Conservation (phyloP, 1,284 basidiomycete genomes). For the Phylloporus gajari region DNA sequence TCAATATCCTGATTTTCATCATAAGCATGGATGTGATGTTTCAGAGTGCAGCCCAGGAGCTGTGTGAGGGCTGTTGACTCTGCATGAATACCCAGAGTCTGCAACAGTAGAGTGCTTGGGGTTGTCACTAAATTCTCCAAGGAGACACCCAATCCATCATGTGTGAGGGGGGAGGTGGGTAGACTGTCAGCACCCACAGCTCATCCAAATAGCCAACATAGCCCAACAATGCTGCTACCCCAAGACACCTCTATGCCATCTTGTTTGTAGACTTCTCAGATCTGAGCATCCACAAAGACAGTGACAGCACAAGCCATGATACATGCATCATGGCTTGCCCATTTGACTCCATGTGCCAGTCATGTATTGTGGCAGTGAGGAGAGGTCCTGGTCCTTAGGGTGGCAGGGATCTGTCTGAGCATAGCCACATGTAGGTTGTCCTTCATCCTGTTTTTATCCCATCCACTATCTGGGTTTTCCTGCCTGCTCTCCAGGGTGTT, state of each 20-base stretch:
- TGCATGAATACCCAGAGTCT: conserved; percentile 73
- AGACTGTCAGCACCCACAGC: conserved; percentile 64
- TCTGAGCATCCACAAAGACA: conserved; percentile 52
- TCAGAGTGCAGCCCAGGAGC: conserved; percentile 70
- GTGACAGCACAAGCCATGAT: conserved; percentile 70
- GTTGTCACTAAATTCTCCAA: conserved; percentile 12
- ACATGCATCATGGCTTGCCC: conserved; percentile 80
- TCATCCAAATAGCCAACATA: conserved; percentile 73
- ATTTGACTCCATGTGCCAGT: conserved; percentile 71
- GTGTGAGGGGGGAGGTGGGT: conserved; percentile 19
- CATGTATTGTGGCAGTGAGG: too few species aligned
- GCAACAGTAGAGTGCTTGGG: conserved; percentile 58
- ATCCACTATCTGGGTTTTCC: too few species aligned
- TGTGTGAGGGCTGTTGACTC: conserved; percentile 77
- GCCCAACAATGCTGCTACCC: conserved; percentile 52
- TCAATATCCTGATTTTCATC: conserved; percentile 59
- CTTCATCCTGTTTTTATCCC: too few species aligned
- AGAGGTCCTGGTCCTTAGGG: too few species aligned
- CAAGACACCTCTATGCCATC: conserved; percentile 64
- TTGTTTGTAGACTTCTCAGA: conserved; percentile 62
- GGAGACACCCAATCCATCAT: conserved; percentile 10
- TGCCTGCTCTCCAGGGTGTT: too few species aligned
- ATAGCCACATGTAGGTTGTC: too few species aligned
- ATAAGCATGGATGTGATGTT: conserved; percentile 64
- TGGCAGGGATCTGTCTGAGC: too few species aligned